A percentile compares a stretch with the other conserved stretches of the same genome.
These are phyloP conservation scores for Phalaenopsis aphrodite DNA, from an alignment of 106 monocot genomes.

Conservation along the genomic window DNA sequence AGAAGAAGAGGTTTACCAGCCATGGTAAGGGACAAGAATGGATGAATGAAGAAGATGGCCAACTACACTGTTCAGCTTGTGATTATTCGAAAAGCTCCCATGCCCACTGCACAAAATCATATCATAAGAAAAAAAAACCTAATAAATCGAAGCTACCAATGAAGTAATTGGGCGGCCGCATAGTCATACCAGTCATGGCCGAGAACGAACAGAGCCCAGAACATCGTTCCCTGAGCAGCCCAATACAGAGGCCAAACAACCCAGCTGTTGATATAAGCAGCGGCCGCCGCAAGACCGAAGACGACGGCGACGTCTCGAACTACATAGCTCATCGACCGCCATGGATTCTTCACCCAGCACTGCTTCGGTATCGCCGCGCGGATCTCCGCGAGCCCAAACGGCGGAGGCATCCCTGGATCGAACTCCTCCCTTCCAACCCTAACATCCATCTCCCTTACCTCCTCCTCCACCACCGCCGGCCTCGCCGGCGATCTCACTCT, in stretches of 20 bases:
- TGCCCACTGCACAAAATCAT: conserved; percentile 57
- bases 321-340: conserved; percentile 82
- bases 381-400: conserved; percentile 68
- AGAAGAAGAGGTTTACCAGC: conserved; percentile 43
- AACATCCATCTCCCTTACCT: neutral
- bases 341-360: conserved; percentile 75
- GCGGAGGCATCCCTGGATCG: conserved; percentile 61
- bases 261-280: conserved; percentile 66
- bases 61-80: conserved; percentile 72
- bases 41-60: conserved; percentile 87
- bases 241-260: conserved; percentile 84
- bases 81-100: conserved; percentile 73
- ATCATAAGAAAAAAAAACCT: neutral
- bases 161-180: neutral
- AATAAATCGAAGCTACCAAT: neutral
- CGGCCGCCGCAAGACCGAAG: conserved; percentile 56
- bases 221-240: conserved; percentile 94
- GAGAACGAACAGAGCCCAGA: conserved; percentile 94
- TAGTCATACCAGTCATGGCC: conserved; percentile 82
- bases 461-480: conserved; percentile 8
- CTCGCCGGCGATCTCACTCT: conserved; percentile 14
- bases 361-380: conserved; percentile 75
- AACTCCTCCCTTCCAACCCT: conserved; percentile 20
- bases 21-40: conserved; percentile 93
- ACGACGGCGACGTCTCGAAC: conserved; percentile 62